Percentiles rank a stretch among this genome's conserved stretches.
Conservation (phyloP, 2,329 filamentous ascomycete species). For the Microdochium nivale region DNA sequence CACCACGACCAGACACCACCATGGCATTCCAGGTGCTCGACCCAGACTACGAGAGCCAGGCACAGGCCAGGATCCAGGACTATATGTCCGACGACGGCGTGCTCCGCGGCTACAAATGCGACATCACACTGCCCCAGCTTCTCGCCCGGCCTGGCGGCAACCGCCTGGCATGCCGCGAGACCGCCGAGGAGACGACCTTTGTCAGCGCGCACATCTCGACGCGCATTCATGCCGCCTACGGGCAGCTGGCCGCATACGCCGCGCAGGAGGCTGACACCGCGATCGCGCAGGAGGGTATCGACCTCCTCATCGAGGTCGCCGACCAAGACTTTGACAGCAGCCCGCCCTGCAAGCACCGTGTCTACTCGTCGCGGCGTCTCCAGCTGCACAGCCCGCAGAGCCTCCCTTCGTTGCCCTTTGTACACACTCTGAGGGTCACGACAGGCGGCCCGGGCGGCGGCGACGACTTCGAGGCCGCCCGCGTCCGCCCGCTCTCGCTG, state of each 20-base stretch:
- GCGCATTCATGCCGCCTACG: constrained; percentile 7
- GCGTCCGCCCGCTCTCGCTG: constrained; percentile 1
- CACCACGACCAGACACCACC: too few relatives aligned
- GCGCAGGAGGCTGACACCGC: background rate
- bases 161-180: constrained; percentile 5
- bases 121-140: constrained; percentile 1
- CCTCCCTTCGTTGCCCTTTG: constrained; percentile 8
- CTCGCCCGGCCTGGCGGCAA: background rate
- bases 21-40: constrained; percentile 1
- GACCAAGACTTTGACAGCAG: constrained; percentile 1
- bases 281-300: constrained; percentile 1
- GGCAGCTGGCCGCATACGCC: constrained; percentile 5
- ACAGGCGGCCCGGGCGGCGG: background rate
- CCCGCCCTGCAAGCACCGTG: constrained; percentile 6
- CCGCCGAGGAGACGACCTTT: constrained; percentile 6
- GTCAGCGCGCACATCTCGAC: constrained; percentile 8
- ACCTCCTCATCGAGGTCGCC: constrained; percentile 4
- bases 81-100: background rate
- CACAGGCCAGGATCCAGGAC: background rate
- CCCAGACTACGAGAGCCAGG: background rate
- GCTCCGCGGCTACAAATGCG: background rate
- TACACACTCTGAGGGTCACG: constrained; percentile 4
- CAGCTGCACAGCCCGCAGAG: constrained; percentile 8
- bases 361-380: constrained; percentile 9
- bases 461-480: background rate